Conservation (phyloP, 176 grass and related monocot species). For the Metroxylon sagu region DNA sequence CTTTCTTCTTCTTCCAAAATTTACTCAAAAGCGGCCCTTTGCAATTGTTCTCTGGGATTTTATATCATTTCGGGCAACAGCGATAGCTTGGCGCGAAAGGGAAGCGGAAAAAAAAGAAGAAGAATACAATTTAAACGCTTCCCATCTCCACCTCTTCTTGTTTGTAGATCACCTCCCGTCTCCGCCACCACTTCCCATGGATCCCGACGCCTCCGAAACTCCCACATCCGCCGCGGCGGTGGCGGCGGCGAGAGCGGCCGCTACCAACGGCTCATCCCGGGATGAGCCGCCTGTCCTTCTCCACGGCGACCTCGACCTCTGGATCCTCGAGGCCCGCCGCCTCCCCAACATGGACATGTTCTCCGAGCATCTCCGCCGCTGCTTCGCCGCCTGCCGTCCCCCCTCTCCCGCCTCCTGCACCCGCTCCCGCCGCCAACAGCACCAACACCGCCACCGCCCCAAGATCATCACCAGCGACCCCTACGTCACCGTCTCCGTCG, state of each 20-base stretch:
- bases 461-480: constrained; percentile 95
- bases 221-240: not conserved
- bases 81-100: too few relatives aligned
- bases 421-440: not conserved
- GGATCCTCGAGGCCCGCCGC: constrained; percentile 59
- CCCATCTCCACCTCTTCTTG: too few relatives aligned
- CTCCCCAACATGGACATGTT: constrained; percentile 98
- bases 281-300: constrained; percentile 35
- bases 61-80: too few relatives aligned
- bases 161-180: too few relatives aligned
- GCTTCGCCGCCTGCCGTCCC: constrained; percentile 41
- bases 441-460: constrained; percentile 10
- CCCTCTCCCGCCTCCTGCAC: constrained; percentile 20
- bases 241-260: constrained; percentile 38
- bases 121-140: too few relatives aligned
- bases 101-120: too few relatives aligned
- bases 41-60: too few relatives aligned
- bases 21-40: too few relatives aligned
- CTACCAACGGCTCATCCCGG: constrained; percentile 19
- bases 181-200: too few relatives aligned
- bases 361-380: constrained; percentile 62
- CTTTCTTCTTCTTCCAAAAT: too few relatives aligned
- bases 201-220: too few relatives aligned
- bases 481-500: constrained; percentile 73
- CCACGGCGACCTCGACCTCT: constrained; percentile 79